Evolutionary conservation across 108 stramenopile genomes (phyloP).

Genomic region (Stephanodiscus triporus): DNA sequence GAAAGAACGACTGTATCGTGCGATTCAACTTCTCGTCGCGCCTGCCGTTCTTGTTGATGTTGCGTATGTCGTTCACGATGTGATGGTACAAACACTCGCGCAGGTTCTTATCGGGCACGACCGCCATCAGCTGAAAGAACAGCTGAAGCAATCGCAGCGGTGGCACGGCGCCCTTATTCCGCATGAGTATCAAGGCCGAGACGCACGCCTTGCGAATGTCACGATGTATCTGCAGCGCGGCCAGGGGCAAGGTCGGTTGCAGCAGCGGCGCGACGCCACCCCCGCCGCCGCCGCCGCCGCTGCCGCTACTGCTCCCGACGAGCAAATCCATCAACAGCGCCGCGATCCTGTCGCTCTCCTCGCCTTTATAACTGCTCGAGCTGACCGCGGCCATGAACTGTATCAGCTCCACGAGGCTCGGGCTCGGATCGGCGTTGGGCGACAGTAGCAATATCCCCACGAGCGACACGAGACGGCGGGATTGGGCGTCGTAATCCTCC

Average conservation of each 20-base stretch:
- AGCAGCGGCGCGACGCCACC: slow-evolving; percentile 17
- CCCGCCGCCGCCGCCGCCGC: slow-evolving; percentile 10
- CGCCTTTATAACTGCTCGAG: slow-evolving; percentile 74
- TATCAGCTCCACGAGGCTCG: slow-evolving; percentile 81
- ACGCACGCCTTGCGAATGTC: slow-evolving; percentile 89
- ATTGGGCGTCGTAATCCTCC: slow-evolving; percentile 94
- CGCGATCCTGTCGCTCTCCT: slow-evolving; percentile 80
- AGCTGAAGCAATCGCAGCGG: slow-evolving; percentile 86
- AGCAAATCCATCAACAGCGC: slow-evolving; percentile 79
- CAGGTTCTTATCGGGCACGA: slow-evolving; percentile 87
- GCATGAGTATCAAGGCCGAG: slow-evolving; percentile 88
- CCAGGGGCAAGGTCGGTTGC: slow-evolving; percentile 50
- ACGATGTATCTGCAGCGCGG: slow-evolving; percentile 80
- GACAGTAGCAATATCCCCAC: slow-evolving; percentile 69
- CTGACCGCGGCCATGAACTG: slow-evolving; percentile 90
- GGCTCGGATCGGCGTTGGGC: slow-evolving; percentile 77
- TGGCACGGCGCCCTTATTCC: slow-evolving; percentile 86
- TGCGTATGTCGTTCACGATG: slow-evolving; percentile 90
- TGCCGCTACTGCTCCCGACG: slow-evolving; percentile 49
- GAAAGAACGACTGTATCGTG: slow-evolving; percentile 79
- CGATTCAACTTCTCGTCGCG: slow-evolving; percentile 85
- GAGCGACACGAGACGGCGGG: slow-evolving; percentile 76
- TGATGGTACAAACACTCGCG: slow-evolving; percentile 86
- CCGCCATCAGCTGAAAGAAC: slow-evolving; percentile 91
- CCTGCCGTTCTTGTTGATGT: slow-evolving; percentile 88